Evolutionary conservation across 352 stramenopile species (phyloP), one percentile per base, ranked within the genome.

Genomic region (Saprolegnia diclina): DNA sequence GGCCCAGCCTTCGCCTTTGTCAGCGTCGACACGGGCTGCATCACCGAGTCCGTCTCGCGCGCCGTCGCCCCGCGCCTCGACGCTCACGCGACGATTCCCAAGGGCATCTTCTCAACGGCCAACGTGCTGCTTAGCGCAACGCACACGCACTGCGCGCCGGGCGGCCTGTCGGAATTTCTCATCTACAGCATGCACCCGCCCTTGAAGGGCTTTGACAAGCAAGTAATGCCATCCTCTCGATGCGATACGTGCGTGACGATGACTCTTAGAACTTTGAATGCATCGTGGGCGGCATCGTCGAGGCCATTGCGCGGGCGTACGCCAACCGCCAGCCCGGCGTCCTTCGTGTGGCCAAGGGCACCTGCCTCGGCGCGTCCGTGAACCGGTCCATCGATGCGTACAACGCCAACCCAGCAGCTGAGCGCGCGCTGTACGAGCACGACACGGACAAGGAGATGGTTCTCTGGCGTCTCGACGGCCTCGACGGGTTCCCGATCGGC

Each of bases 361-460:
- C 83, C 13, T 91, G 82, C 66, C 77, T 94, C 32, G 84, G 82
- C 18, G 84, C 78, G 42, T 94, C 88, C 6, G 91, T 97, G 64
- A 98, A 97, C 69, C 79, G 92, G 1, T 96, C 87, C 0, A 76
- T 82, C 0, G 88, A 94, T n/a, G 89, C 85, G 18, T 98, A 98
- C 74, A 73, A 90, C 16, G 79, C 90, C 14, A 98, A 98, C 62
- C 92, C 92, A 21, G 55, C 75, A 35, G 67, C 81, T 0, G 92
- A 98, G 71, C 81, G 91, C 11, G 77, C 73, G 14, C 71, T 76
- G 29, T 98, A 92, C 72, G 74, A 81, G 52, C 71, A 89, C 64
- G 82, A 97, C 64, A 97, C 88, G 21, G 92, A 98, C 77, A 97
- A 97, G 68, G 87, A 91, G 54, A 97, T 97, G 90, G 89, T 88